Base-by-base conservation (phyloP, 495 filamentous ascomycete genomes). In the Schizothecium vesticola region DNA sequence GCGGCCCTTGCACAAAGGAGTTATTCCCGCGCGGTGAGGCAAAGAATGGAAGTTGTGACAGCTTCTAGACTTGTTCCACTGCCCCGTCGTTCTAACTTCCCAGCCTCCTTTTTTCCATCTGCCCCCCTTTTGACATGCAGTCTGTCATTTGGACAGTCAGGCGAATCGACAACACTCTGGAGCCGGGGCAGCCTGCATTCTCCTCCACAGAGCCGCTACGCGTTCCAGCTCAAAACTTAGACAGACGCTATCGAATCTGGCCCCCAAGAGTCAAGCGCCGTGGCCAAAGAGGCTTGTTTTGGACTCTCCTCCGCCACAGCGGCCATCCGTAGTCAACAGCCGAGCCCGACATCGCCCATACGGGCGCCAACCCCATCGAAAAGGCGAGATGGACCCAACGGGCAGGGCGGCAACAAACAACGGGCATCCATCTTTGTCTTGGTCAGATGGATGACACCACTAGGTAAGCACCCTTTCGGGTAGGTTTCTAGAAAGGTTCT, bases 401-500 rank as follows among this genome's bases (percentile, higher is more conserved):
- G 63, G 56, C 56, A 33, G 21, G 19, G 31, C 36, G 33, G 33
- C 33, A 43, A 43, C 33, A 43, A 43, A 43, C 33, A 43, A 43
- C 33, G 33, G 33, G 5, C 33, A 43, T 16, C 22, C 51, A 19
- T 31, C 24, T 25, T 19, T 19, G 29, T 33, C 24, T 25, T 26
- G 25, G 36, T 29, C 31, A 23, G 21, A 21, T 11, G 21, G 36
- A 55, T 12, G 31, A 13, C 36, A 25, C 21, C 10, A 10, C 11
- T 11, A 56, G 33, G 33, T 43, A 13, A 43, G 33, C 31, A 25
- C 62, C 62, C 21, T 43, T 64, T 64, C 29, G 19, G 65, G 65
- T 28, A 66, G 65, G 65, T 66, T 66, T 66, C 65, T 66, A 66
- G 65, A 66, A 66, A 5, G 29, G 4, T 66, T 66, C 65, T 26